phyloP scores from a whole-genome alignment of 2,329 filamentous ascomycete species.

The Lachnellula suecica region DNA sequence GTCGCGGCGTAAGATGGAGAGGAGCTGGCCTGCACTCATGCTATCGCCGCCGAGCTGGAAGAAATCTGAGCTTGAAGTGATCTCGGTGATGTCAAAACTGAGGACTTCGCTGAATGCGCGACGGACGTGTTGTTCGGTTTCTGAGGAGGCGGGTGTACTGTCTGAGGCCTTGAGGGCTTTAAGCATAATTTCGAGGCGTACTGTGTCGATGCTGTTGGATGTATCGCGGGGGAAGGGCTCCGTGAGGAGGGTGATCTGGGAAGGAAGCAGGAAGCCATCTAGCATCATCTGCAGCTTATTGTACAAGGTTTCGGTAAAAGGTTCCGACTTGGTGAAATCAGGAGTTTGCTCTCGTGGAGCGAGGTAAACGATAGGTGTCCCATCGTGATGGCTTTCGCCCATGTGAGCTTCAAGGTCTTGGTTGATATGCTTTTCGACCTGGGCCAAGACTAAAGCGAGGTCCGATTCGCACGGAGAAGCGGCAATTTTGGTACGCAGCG shows the following conservation, averaged over 20 bases:
- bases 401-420: constrained; percentile 6
- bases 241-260: constrained; percentile 5
- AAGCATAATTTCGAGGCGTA: no score
- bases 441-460: constrained; percentile 20
- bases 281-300: no score
- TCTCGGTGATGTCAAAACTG: constrained; percentile 37
- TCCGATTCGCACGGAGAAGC: constrained; percentile 37
- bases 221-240: constrained; percentile 10
- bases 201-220: no score
- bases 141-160: neutral
- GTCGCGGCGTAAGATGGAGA: constrained; percentile 49
- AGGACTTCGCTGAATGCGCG: constrained; percentile 47
- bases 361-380: constrained; percentile 7
- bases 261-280: constrained; percentile 12
- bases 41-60: constrained; percentile 55
- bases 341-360: neutral
- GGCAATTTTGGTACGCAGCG: constrained; percentile 41
- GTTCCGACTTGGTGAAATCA: neutral
- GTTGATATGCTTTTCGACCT: neutral
- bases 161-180: neutral
- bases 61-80: constrained; percentile 45
- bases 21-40: constrained; percentile 50
- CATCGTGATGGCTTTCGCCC: constrained; percentile 5
- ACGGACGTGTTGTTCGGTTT: constrained; percentile 39
- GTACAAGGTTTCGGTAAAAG: neutral